Base-by-base conservation (phyloP, 2,329 filamentous ascomycete genomes). In the Xylariaceae sp. region DNA sequence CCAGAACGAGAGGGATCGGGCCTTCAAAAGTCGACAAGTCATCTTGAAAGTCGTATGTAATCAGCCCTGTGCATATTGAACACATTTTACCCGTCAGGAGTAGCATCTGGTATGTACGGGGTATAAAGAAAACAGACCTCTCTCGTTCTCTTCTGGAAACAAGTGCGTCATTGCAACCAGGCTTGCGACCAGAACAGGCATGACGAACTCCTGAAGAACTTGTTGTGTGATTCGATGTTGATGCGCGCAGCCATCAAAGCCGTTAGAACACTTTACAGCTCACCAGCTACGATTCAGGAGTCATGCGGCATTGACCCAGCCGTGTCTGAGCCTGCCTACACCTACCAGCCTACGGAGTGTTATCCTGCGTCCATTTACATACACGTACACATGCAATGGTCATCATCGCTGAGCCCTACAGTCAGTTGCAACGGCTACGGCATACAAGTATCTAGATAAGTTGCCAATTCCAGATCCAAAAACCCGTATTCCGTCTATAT, bases 1-100 rank as follows among this genome's bases (percentile, higher is more conserved):
- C 6, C 8, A 18, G 8, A 49, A 49, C 10, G 8, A n/a, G 23
- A 49, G 47, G 30, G 47, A 49, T 18, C 15, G 47, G 47, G 5
- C 23, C 23, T 30, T 30, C 23, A 30, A 30, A 30, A 23, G 47
- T 18, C 15, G 47, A 49, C 15, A 49, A 49, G 47, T 50, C 23
- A 30, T 45, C 41, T 45, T 45, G 11, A 15, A 53, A n/a, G 45
- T 45, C n/a, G 51, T 8, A 23, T 34, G 37, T 58, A 35, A 56
- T 60, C 58, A 61, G 61, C 56, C 61, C 48, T 61, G 58, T 55
- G 37, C 47, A 60, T 44, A 62, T 62, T 61, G 55, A 48, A 47
- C 8, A 30, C 23, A 30, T 30, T 30, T 30, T 30, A 30, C 23
- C 3, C 23, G 23, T 30, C 23, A 30, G 23, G 23, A 30, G 23